A percentile compares a stretch with the other conserved stretches of the same genome.
These are phyloP conservation scores for Castanea sativa DNA, from an alignment of 306 rosid species.

Conservation along the genomic window DNA sequence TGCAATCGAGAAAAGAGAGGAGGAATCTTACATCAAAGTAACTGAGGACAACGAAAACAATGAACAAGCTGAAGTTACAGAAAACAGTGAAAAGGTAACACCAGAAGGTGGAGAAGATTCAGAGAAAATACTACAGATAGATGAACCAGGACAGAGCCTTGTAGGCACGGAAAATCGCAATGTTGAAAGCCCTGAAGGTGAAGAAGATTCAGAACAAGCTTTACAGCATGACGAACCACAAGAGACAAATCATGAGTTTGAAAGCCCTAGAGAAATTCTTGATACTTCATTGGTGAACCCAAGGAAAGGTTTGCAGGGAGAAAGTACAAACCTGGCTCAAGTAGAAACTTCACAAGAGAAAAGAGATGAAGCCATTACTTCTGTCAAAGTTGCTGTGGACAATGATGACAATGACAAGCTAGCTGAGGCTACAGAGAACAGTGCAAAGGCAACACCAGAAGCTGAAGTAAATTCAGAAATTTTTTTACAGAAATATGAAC, in stretches of 20 bases:
- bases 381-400: neutral
- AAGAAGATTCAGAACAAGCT: neutral
- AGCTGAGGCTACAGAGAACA: neutral
- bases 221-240: neutral
- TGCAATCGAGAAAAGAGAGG: constrained; percentile 6
- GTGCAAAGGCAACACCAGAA: neutral
- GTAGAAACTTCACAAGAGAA: neutral
- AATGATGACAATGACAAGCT: neutral
- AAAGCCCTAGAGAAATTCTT: constrained; percentile 1
- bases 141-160: constrained; percentile 6
- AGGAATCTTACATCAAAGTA: neutral
- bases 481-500: constrained; percentile 4
- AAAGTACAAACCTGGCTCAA: neutral
- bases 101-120: constrained; percentile 11
- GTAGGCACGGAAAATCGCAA: too few species aligned
- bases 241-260: constrained; percentile 15
- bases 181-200: neutral
- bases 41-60: neutral
- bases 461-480: constrained; percentile 11
- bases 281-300: constrained; percentile 9
- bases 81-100: neutral
- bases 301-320: constrained; percentile 12
- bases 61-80: constrained; percentile 1
- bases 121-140: neutral
- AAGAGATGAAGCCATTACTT: constrained; percentile 1